phyloP scores from a whole-genome alignment of 2,329 filamentous ascomycete genomes.

The Diaporthe batatas region DNA sequence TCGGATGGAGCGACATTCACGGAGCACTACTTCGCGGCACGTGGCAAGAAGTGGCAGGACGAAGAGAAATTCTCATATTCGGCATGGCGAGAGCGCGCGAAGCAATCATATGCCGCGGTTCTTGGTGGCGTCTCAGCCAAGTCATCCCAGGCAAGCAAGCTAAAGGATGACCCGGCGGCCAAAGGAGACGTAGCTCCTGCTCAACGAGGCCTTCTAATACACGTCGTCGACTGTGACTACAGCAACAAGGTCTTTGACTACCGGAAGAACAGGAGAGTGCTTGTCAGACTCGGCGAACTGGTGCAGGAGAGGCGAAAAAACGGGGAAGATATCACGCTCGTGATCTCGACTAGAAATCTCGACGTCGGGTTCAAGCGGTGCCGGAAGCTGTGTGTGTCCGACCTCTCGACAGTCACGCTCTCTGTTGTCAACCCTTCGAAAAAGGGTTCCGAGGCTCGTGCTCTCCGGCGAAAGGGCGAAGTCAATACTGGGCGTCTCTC shows the following conservation, averaged over 20 bases:
- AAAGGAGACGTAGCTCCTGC: not conserved
- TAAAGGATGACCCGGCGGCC: fast-evolving
- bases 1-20: constrained; percentile 1
- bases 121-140: not conserved
- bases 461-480: not conserved
- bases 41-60: not conserved
- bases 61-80: not conserved
- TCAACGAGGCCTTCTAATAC: not conserved
- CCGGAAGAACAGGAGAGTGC: not conserved
- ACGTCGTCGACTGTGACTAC: constrained; percentile 12
- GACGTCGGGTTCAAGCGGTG: not conserved
- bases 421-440: not conserved
- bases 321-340: not conserved
- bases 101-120: not conserved
- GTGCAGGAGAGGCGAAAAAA: not conserved
- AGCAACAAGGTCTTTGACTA: not conserved
- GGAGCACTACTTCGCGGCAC: not conserved
- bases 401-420: not conserved
- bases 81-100: constrained; percentile 1
- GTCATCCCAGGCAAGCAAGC: not conserved
- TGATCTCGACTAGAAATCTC: not conserved
- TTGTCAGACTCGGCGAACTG: constrained; percentile 4
- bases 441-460: not conserved
- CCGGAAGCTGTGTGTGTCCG: not conserved
- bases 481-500: constrained; percentile 13